Evolutionary conservation across 768 basidiomycete genomes (phyloP), one percentile per base, ranked within the genome.

Genomic region (Panellus pusillus): DNA sequence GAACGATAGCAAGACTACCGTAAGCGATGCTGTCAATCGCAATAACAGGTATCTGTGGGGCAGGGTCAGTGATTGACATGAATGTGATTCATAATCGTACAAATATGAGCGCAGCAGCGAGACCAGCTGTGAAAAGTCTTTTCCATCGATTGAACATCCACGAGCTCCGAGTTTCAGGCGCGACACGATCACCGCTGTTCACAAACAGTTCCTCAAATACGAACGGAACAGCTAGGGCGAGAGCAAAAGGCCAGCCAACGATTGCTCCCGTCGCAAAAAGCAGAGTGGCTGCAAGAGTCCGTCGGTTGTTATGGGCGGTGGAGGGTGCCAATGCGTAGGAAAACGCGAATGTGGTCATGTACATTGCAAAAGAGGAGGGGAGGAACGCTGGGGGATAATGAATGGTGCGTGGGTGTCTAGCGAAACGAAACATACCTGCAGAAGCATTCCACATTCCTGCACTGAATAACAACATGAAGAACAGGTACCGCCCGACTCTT

Each of bases 361-460:
- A 94, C 92, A 98, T 93, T 3, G 94, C 85, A 65, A 98, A 98
- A 11, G 94, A 87, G 14, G 96, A 98, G 0, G 96, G 94, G 9
- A 99, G 79, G 74, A 99, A 89, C 1, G 97, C 92, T 97, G 58
- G 31, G 37, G 31, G 14, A 44, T 44, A 37, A 63, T 13, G 61
- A 55, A 24, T 39, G 24, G 32, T 20, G 49, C 12, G 19, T 27
- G 6, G 19, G 6, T 29, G 6, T 17, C 24, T 37, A 37, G 20
- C 11, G 47, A 14, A 50, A 38, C 40, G 41, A 20, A 27, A 71
- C 78, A 57, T 63, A 93, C 95, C 85, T 44, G 89, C 76, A 45
- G 93, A 80, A 4, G 96, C 89, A 61, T 84, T 91, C 92, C 92
- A 99, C 91, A 98, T 93, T 47, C 94, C 97, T 14, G 95, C 86